Conservation (phyloP, 1,284 basidiomycete genomes). For the Pseudozyma sp. region DNA sequence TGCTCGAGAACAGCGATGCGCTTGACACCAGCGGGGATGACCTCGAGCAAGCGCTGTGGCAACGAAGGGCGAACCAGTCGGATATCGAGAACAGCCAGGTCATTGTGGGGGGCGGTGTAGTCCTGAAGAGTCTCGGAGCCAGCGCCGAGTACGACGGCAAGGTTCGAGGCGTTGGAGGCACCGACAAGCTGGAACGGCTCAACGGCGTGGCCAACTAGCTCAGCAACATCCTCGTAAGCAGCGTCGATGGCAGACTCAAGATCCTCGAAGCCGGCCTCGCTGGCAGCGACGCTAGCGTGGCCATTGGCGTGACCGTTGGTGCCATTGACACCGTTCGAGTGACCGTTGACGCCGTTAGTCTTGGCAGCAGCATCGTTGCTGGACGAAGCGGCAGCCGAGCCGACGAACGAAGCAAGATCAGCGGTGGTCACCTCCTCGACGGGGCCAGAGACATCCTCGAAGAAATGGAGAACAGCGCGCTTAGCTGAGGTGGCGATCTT, state of each 20-base stretch:
- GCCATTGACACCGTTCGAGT: constrained; percentile 68
- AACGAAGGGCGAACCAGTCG: constrained; percentile 82
- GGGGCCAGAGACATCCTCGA: constrained; percentile 71
- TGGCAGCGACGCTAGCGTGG: constrained; percentile 34
- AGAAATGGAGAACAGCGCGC: constrained; percentile 82
- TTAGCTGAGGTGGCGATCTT: constrained; percentile 75
- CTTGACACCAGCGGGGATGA: constrained; percentile 77
- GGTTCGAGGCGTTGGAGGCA: constrained; percentile 45
- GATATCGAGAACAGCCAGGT: constrained; percentile 77
- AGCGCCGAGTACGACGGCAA: constrained; percentile 63
- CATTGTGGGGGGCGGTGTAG: constrained; percentile 51
- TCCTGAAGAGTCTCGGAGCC: constrained; percentile 69
- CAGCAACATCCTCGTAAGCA: constrained; percentile 55
- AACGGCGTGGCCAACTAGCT: constrained; percentile 54
- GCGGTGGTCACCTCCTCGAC: constrained; percentile 68
- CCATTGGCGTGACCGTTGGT: constrained; percentile 47
- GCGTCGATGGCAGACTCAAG: constrained; percentile 52
- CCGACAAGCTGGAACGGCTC: constrained; percentile 61
- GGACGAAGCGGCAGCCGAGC: constrained; percentile 34
- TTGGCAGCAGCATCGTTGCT: constrained; percentile 69
- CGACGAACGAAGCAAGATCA: constrained; percentile 51
- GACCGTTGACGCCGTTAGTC: constrained; percentile 69
- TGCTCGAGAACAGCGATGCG: constrained; percentile 88
- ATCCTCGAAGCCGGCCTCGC: constrained; percentile 49
- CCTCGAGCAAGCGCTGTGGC: constrained; percentile 75